Conservation (phyloP, 257 asterid genomes). For the Leonotis leonurus region DNA sequence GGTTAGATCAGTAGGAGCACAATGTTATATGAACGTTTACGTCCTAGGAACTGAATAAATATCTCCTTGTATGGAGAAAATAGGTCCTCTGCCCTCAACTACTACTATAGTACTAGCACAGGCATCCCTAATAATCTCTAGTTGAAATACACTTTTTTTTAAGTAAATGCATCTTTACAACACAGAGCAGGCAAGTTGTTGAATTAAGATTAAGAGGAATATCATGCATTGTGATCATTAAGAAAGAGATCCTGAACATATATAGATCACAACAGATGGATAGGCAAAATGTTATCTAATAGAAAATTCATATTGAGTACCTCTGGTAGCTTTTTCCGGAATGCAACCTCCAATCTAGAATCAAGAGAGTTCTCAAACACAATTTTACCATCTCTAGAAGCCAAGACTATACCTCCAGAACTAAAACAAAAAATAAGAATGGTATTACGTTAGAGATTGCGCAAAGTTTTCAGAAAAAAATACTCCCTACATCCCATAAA, state of each 20-base stretch:
- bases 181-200: neutral
- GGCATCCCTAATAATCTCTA: neutral
- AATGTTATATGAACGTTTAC: neutral
- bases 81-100: no score
- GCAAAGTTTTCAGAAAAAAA: no score
- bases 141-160: neutral
- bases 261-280: neutral
- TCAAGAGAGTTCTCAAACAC: conserved; percentile 93
- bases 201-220: neutral
- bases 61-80: no score
- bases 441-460: neutral
- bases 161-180: neutral
- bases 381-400: conserved; percentile 95
- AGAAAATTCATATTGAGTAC: conserved; percentile 28
- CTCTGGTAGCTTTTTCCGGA: conserved; percentile 87
- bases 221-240: neutral
- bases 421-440: conserved; percentile 30
- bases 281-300: neutral
- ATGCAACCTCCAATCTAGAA: conserved; percentile 82
- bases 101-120: no score
- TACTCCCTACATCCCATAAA: no score
- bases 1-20: neutral
- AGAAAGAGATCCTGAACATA: neutral
- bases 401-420: conserved; percentile 91
- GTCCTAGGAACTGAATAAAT: no score